Base-by-base conservation (phyloP, 2,329 filamentous ascomycete species). In the Pseudogymnoascus sp. region DNA sequence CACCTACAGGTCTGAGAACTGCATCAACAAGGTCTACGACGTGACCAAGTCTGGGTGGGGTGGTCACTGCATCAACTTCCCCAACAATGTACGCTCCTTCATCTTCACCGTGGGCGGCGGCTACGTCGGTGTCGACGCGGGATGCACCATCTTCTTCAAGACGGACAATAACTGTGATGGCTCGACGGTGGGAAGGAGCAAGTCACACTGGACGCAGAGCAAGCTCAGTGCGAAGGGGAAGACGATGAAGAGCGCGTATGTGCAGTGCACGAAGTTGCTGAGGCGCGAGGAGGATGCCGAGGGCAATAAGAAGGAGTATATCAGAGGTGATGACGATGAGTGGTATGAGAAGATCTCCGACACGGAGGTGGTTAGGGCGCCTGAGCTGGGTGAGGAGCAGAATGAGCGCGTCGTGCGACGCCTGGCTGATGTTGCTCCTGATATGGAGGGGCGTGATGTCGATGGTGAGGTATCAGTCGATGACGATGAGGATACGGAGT, bases 341-440 rank as follows among this genome's bases (percentile, higher is more conserved):
- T 50, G 41, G 41, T 50, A 50, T 30, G 41, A 50, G 41, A 50
- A 50, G 22, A 50, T 50, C 41, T 50, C 41, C 14, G 41, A 50
- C n/a, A 50, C 41, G 22, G 41, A 50, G 41, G 41, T 50, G 14
- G 22, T 50, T 50, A 50, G 22, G 22, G 41, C 41, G 22, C 41
- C 41, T 4, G 41, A 50, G 22, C 8, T 15, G 41, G 22, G 41
- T 1, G 41, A 15, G 22, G 41, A 50, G 7, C 14, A 30, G 41
- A 7, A 22, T 0, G 41, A 50, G 41, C 41, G 41, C 14, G 41
- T 50, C 12, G 41, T 50, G 43, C 25, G 43, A 6, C 43, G 43
- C 22, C 15, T 50, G 43, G 43, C 6, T 15, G 43, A 50, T 50
- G n/a, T 50, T 50, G 43, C 22, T 8, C 22, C 43, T 12, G 43